Percentiles rank a stretch among this genome's conserved stretches.
phyloP scores from a whole-genome alignment of 2,329 filamentous ascomycete species.

The Fusarium ramigenum region DNA sequence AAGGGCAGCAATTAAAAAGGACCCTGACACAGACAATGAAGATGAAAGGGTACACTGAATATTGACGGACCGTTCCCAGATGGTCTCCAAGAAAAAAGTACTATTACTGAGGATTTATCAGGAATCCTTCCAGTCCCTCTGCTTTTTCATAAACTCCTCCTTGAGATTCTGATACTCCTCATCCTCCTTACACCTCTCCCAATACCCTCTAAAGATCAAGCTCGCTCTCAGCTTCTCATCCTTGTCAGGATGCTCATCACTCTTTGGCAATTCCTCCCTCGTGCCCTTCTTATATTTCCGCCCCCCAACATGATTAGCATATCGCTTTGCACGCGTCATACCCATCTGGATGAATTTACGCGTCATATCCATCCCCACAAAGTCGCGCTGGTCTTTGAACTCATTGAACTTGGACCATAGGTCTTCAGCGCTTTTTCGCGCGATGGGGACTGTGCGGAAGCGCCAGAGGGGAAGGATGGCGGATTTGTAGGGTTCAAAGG shows the following conservation, averaged over 20 bases:
- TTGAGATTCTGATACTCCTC: conserved; percentile 30
- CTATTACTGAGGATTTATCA: not conserved
- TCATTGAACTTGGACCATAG: conserved; percentile 61
- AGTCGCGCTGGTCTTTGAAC: conserved; percentile 62
- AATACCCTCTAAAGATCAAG: conserved; percentile 29
- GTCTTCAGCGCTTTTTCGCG: conserved; percentile 54
- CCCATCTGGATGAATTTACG: conserved; percentile 74
- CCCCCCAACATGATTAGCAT: conserved; percentile 65
- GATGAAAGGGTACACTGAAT: not conserved
- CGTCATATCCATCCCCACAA: conserved; percentile 72
- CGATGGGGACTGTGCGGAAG: conserved; percentile 52
- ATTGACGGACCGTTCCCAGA: not conserved
- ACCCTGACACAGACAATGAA: not conserved
- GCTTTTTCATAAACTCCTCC: conserved; percentile 16
- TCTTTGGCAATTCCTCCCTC: conserved; percentile 21
- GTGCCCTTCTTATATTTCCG: conserved; percentile 57
- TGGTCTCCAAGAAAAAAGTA: not conserved
- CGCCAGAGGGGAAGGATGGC: conserved; percentile 66
- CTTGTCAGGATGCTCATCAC: conserved; percentile 24
- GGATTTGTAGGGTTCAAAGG: conserved; percentile 71
- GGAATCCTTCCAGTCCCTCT: not conserved
- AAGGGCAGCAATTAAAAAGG: too few relatives aligned
- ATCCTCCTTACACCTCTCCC: conserved; percentile 36
- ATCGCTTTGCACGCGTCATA: conserved; percentile 68
- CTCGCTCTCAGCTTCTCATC: conserved; percentile 35